These are phyloP conservation scores for Kalmusia sp. DNA, from an alignment of 2,329 filamentous ascomycete genomes.

Conservation along the genomic window DNA sequence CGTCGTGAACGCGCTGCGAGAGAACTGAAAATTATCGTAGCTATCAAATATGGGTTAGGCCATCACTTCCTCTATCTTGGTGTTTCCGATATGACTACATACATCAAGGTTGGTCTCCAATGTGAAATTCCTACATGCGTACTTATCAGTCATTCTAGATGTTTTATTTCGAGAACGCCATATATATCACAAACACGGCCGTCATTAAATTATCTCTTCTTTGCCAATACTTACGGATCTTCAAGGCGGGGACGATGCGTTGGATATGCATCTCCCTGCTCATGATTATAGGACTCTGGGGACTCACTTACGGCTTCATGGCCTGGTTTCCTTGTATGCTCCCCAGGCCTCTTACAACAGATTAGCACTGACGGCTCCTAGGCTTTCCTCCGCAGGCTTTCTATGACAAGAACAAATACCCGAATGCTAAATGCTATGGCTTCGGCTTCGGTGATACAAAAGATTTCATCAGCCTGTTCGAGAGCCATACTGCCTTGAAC, in stretches of 20 bases:
- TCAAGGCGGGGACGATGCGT: constrained; percentile 38
- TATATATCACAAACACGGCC: constrained; percentile 39
- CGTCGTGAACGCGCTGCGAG: no score
- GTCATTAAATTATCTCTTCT: constrained; percentile 46
- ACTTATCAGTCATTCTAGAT: constrained; percentile 14
- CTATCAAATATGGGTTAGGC: constrained; percentile 39
- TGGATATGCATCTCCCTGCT: constrained; percentile 34
- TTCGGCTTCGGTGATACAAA: constrained; percentile 27
- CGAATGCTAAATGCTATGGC: constrained; percentile 35
- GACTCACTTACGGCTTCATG: constrained; percentile 33
- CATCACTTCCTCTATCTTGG: constrained; percentile 39
- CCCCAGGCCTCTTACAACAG: background rate
- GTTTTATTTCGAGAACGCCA: constrained; percentile 36
- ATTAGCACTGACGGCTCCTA: background rate
- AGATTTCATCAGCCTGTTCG: constrained; percentile 33
- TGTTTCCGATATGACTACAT: constrained; percentile 15
- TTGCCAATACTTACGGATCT: constrained; percentile 47
- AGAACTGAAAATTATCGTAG: constrained; percentile 24
- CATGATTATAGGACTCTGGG: constrained; percentile 36
- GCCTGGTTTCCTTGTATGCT: constrained; percentile 38
- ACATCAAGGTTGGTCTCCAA: constrained; percentile 14
- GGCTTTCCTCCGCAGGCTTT: constrained; percentile 31
- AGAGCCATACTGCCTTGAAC: constrained; percentile 38
- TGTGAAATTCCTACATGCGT: constrained; percentile 10
- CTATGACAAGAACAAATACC: constrained; percentile 27